Evolutionary conservation across 2,329 filamentous ascomycete species (phyloP).

Genomic region (Pseudocercospora fijiensis): DNA sequence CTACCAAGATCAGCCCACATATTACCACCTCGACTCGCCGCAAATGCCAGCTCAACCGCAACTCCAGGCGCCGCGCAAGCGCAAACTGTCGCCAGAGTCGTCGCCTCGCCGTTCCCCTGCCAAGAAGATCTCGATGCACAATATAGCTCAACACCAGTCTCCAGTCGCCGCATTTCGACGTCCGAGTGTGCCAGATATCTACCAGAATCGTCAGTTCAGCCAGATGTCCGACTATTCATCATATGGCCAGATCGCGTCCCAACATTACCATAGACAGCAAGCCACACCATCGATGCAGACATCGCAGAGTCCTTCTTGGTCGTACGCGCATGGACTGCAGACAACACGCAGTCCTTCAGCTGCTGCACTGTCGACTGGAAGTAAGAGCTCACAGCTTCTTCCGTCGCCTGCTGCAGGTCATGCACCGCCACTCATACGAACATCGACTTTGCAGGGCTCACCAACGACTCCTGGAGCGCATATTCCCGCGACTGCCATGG

Average conservation of each 20-base stretch:
- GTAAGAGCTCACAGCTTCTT: constrained; percentile 37
- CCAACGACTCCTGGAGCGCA: constrained; percentile 45
- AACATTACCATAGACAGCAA: constrained; percentile 33
- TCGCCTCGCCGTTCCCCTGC: constrained; percentile 49
- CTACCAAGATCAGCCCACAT: constrained; percentile 44
- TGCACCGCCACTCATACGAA: constrained; percentile 64
- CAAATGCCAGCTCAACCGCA: constrained; percentile 26
- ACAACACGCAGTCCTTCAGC: constrained; percentile 33
- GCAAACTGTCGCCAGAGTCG: constrained; percentile 56
- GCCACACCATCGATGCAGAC: constrained; percentile 34
- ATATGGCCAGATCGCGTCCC: constrained; percentile 32
- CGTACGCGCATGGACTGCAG: constrained; percentile 28
- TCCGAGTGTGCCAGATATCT: constrained; percentile 39
- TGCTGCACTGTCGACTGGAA: constrained; percentile 28
- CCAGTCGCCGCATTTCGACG: constrained; percentile 39
- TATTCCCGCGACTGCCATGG: constrained; percentile 28
- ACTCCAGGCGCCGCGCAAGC: constrained; percentile 49
- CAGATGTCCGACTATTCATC: constrained; percentile 34
- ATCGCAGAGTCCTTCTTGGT: constrained; percentile 40
- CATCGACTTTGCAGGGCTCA: constrained; percentile 63
- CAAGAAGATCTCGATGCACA: constrained; percentile 43
- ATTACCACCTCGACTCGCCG: constrained; percentile 34
- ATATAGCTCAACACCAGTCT: constrained; percentile 40
- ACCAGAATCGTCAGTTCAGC: constrained; percentile 42
- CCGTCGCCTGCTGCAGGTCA: constrained; percentile 47